Evolutionary conservation across 306 rosid species (phyloP).

Genomic region (Fragaria iinumae): DNA sequence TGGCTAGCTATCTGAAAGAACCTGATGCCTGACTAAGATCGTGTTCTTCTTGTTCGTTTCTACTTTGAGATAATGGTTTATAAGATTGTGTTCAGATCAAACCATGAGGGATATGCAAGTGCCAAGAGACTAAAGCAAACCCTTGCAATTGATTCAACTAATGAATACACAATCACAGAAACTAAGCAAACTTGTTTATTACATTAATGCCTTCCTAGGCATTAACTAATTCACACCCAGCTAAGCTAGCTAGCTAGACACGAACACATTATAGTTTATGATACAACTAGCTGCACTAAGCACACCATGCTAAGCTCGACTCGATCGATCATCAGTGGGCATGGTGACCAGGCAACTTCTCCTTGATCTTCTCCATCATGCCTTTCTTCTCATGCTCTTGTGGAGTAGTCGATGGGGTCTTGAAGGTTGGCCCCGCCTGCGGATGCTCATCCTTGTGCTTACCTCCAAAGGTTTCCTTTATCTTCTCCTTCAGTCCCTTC

Average conservation of each 20-base stretch:
- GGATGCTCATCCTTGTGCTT: slow-evolving; percentile 16
- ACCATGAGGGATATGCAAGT: neutral
- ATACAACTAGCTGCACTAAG: neutral
- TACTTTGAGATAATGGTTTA: too few species aligned
- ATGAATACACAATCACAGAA: neutral
- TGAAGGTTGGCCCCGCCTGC: neutral
- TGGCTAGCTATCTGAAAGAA: too few species aligned
- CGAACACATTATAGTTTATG: neutral
- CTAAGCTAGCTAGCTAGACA: neutral
- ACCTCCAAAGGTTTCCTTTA: slow-evolving; percentile 53
- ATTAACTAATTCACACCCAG: neutral
- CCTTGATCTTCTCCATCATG: slow-evolving; percentile 68
- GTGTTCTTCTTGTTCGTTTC: too few species aligned
- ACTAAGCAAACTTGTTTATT: neutral
- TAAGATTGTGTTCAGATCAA: neutral
- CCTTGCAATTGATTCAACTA: neutral
- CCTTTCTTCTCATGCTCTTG: slow-evolving; percentile 59
- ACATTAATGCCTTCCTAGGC: neutral
- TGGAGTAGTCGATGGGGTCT: slow-evolving; percentile 1
- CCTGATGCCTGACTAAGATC: too few species aligned
- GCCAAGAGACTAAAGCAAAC: neutral
- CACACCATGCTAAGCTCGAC: too few species aligned
- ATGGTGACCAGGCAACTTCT: slow-evolving; percentile 75
- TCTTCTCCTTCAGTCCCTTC: slow-evolving; percentile 56
- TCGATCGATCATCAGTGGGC: neutral